Conservation (phyloP, 768 basidiomycete species). For the Sarcodon aspratus region DNA sequence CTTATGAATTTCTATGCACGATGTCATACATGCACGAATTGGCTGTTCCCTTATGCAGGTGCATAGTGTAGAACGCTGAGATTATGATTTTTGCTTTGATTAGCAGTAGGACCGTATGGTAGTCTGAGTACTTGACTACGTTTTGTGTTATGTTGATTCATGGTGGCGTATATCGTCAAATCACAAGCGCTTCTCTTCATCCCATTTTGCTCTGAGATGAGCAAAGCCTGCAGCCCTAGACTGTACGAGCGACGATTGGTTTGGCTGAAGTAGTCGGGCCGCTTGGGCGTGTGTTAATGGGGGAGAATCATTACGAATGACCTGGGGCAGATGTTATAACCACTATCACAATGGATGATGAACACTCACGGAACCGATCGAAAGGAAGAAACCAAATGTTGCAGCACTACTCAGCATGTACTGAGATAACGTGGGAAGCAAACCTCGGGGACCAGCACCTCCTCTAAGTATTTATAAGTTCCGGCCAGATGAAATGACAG, state of each 20-base stretch:
- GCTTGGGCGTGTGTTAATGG: conserved; percentile 50
- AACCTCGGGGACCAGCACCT: conserved; percentile 86
- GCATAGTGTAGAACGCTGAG: too few relatives aligned
- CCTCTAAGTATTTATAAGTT: conserved; percentile 32
- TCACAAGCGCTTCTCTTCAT: conserved; percentile 16
- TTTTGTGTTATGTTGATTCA: too few relatives aligned
- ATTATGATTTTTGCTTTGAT: too few relatives aligned
- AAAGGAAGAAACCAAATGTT: conserved; percentile 95
- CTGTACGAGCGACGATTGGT: conserved; percentile 38
- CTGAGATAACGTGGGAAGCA: conserved; percentile 85
- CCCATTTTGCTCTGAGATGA: conserved; percentile 69
- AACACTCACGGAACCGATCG: conserved; percentile 73
- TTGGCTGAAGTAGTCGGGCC: conserved; percentile 24
- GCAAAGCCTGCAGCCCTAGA: conserved; percentile 59
- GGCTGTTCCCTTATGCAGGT: too few relatives aligned
- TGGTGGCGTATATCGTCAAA: neutral
- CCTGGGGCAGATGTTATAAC: conserved; percentile 30
- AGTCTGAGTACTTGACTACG: neutral
- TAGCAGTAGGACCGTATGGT: too few relatives aligned
- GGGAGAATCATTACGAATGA: conserved; percentile 74
- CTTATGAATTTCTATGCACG: too few relatives aligned
- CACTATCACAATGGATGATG: neutral
- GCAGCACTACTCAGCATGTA: conserved; percentile 99
- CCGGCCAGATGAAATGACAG: neutral
- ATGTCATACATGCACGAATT: too few relatives aligned